Evolutionary conservation across 2,329 filamentous ascomycete species (phyloP), one percentile per base, ranked within the genome.

Genomic region (Hirsutella rhossiliensis): DNA sequence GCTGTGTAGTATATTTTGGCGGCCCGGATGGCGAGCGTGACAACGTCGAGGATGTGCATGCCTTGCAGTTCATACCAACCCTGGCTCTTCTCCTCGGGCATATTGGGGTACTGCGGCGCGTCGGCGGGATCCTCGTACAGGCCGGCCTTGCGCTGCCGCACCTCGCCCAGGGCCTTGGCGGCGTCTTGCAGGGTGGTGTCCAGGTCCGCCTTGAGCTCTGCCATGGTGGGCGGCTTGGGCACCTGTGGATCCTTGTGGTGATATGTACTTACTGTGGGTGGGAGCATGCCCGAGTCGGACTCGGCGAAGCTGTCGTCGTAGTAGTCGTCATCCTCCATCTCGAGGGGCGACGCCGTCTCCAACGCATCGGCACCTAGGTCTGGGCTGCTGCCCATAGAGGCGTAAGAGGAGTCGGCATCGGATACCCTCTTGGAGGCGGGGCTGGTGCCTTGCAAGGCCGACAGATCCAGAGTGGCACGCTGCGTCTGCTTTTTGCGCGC

Each of bases 231-330:
- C 34, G 89, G 87, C 42, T 84, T 90, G 11, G 87, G 80, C 19
- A 94, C 74, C 45, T 82, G 81, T 55, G 88, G 86, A 47, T 87
- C 82, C 53, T 84, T 82, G 56, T 88, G 80, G 52, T 86, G 88
- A 63, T 97, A 98, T 3, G 92, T 98, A 72, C 89, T 96, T 36
- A 90, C 87, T 0, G 92, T 98, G 0, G 92, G 92, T n/a, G 92
- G 90, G 4, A 96, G 78, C 79, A 98, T 90, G 48, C 82, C 75
- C 28, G 79, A 76, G 47, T 87, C 84, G 18, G 72, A 71, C 46
- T 82, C 77, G 29, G 78, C 75, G 55, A 77, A 76, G 43, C 53
- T 60, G 27, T 80, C 76, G 38, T 79, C 76, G 40, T 69, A 75
- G 49, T 72, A 71, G 48, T 70, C 74, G 18, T 58, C 56, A 5